A percentile compares a stretch with the other conserved stretches of the same genome.
phyloP scores from a whole-genome alignment of 1,284 basidiomycete genomes.

The Trametes polyzona region DNA sequence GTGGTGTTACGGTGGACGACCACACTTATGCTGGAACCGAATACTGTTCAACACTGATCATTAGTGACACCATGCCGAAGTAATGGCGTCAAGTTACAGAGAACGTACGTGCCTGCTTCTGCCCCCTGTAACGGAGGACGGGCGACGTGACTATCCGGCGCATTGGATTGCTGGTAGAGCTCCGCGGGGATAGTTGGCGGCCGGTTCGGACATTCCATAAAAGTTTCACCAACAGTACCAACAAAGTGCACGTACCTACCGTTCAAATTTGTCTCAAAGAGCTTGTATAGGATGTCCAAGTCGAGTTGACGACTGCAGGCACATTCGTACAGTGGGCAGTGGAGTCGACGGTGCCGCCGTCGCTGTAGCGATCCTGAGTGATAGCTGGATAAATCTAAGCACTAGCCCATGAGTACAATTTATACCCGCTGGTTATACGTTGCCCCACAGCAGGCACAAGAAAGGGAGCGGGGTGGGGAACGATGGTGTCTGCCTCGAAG shows the following conservation, averaged over 20 bases:
- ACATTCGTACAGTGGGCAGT: too few relatives aligned
- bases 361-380: too few relatives aligned
- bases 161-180: neutral
- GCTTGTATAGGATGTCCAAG: too few relatives aligned
- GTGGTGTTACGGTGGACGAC: neutral
- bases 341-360: too few relatives aligned
- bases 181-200: slow-evolving; percentile 1
- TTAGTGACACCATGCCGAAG: neutral
- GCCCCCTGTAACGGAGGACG: neutral
- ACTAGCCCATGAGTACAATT: too few relatives aligned
- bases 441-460: neutral
- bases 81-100: neutral
- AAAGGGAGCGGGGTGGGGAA: neutral
- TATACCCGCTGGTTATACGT: neutral
- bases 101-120: neutral
- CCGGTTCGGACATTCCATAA: too few relatives aligned
- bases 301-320: too few relatives aligned
- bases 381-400: too few relatives aligned
- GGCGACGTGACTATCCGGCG: neutral
- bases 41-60: neutral
- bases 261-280: too few relatives aligned
- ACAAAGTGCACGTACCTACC: too few relatives aligned
- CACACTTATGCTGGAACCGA: neutral
- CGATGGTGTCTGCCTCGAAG: neutral
- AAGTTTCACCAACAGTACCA: too few relatives aligned